These are phyloP conservation scores for Chaetomiaceae sp. DNA, from an alignment of 2,329 filamentous ascomycete species.

Conservation along the genomic window DNA sequence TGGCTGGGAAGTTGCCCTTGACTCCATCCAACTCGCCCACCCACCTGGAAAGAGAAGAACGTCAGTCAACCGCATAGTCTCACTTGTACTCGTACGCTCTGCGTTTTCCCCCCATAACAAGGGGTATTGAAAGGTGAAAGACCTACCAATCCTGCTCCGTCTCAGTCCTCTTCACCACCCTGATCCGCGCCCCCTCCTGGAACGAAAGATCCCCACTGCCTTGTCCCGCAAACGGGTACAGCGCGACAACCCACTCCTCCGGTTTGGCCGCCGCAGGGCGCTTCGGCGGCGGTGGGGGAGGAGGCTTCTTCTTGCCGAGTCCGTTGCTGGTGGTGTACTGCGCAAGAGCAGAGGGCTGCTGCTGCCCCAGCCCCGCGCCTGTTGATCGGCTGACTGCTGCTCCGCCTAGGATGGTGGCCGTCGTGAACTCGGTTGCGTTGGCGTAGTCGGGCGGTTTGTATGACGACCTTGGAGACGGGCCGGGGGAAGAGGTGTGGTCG, in stretches of 20 bases:
- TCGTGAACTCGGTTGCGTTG: slow-evolving; percentile 42
- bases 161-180: slow-evolving; percentile 70
- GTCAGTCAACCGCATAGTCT: background rate
- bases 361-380: background rate
- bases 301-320: slow-evolving; percentile 63
- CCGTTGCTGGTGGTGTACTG: background rate
- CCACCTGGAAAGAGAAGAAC: slow-evolving; percentile 46
- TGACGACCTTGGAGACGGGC: slow-evolving; percentile 27
- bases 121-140: background rate
- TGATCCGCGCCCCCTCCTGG: slow-evolving; percentile 71
- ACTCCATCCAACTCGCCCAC: slow-evolving; percentile 67
- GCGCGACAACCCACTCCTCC: slow-evolving; percentile 61
- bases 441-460: slow-evolving; percentile 33
- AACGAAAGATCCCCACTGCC: slow-evolving; percentile 68
- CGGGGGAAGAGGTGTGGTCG: slow-evolving; percentile 21
- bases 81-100: too few species aligned
- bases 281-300: slow-evolving; percentile 66
- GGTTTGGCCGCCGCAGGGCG: slow-evolving; percentile 46
- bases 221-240: slow-evolving; percentile 72
- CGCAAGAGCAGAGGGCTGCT: background rate
- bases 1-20: slow-evolving; percentile 74
- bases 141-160: slow-evolving; percentile 71
- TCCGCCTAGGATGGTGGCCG: slow-evolving; percentile 39
- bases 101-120: too few species aligned
- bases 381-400: slow-evolving; percentile 29